Evolutionary conservation across 2,329 filamentous ascomycete species (phyloP).

Genomic region (Fusarium lateritium): DNA sequence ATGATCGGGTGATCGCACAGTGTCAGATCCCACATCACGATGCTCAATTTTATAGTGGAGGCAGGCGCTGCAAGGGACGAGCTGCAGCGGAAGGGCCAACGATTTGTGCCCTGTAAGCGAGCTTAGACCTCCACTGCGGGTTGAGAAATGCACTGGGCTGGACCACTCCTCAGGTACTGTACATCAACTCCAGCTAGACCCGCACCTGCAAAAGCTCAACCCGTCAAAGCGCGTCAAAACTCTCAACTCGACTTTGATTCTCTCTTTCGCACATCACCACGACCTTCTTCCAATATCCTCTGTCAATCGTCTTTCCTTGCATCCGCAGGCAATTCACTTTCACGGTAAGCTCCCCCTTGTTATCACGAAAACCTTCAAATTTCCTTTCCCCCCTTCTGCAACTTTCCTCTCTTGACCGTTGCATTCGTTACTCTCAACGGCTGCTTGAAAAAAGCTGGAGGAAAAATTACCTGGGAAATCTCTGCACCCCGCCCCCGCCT

Average conservation of each 20-base stretch:
- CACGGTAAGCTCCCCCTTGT: conserved; percentile 22
- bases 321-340: conserved; percentile 15
- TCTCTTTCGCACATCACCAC: conserved; percentile 39
- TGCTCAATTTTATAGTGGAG: conserved; percentile 22
- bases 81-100: conserved; percentile 42
- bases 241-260: conserved; percentile 18
- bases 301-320: conserved; percentile 21
- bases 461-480: conserved; percentile 47
- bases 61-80: conserved; percentile 43
- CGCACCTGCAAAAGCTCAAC: conserved; percentile 48
- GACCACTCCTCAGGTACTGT: conserved; percentile 33
- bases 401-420: background rate
- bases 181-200: conserved; percentile 40
- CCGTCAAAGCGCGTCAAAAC: conserved; percentile 41
- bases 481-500: conserved; percentile 53
- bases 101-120: conserved; percentile 47
- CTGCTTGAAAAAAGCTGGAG: conserved; percentile 34
- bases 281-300: conserved; percentile 36
- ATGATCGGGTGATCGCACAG: conserved; percentile 43
- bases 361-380: background rate
- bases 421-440: conserved; percentile 12
- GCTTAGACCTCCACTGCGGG: conserved; percentile 23
- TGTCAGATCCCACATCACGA: conserved; percentile 22
- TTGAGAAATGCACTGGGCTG: conserved; percentile 22
- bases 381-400: background rate